phyloP scores from a whole-genome alignment of 352 stramenopile genomes.

The Phytophthora pinifolia region DNA sequence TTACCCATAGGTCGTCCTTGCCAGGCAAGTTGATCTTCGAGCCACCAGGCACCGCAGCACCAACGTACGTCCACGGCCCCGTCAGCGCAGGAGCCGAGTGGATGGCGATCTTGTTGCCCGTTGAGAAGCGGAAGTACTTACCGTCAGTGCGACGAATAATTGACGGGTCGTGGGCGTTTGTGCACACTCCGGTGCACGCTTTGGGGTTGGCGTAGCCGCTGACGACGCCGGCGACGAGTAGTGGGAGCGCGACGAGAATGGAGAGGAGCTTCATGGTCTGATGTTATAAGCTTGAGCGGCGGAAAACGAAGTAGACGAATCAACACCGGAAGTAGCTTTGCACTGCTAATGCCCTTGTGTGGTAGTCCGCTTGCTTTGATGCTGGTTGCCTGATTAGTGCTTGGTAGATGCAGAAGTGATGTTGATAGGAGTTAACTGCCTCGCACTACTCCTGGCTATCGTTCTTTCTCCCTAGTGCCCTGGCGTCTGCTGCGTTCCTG shows the following conservation, averaged over 20 bases:
- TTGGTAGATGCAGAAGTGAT: no score
- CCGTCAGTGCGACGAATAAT: constrained; percentile 44
- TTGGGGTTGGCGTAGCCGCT: constrained; percentile 24
- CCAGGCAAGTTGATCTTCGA: constrained; percentile 41
- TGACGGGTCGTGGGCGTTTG: constrained; percentile 43
- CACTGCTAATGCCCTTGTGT: no score
- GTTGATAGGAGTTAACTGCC: no score
- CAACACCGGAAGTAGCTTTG: no score
- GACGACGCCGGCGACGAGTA: constrained; percentile 18
- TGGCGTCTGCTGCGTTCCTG: no score
- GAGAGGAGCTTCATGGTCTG: constrained; percentile 5
- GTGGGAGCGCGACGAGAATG: constrained; percentile 7
- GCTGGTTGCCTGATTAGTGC: no score
- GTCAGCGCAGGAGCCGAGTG: constrained; percentile 37
- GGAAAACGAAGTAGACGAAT: no score
- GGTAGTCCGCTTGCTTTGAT: no score
- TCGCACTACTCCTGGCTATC: no score
- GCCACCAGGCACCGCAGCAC: constrained; percentile 33
- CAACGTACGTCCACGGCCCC: constrained; percentile 41
- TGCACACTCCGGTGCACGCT: constrained; percentile 20
- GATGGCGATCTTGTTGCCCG: constrained; percentile 42
- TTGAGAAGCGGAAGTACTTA: constrained; percentile 55
- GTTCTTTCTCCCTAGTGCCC: no score
- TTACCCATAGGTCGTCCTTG: constrained; percentile 43
- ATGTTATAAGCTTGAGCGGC: no score